Conservation (phyloP, 495 filamentous ascomycete genomes). For the Podospora australis region DNA sequence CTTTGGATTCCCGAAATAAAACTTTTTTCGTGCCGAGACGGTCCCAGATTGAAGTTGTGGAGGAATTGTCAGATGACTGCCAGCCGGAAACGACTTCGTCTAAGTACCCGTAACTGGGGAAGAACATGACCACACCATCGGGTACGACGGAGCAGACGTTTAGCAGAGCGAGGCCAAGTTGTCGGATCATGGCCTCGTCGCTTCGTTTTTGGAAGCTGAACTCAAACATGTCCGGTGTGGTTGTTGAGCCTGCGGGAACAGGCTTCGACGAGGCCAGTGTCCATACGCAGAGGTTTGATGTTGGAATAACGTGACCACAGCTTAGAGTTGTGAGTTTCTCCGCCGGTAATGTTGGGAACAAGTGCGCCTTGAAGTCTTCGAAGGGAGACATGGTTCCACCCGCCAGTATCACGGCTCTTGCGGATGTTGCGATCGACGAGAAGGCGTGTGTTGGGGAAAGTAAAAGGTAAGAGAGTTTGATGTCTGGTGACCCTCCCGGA, state of each 20-base stretch:
- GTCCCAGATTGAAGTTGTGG: conserved; percentile 41
- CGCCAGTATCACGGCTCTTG: conserved; percentile 82
- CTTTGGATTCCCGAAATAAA: conserved; percentile 62
- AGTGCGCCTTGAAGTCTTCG: conserved; percentile 74
- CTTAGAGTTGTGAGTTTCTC: conserved; percentile 71
- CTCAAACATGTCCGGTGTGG: conserved; percentile 60
- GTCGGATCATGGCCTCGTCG: conserved; percentile 54
- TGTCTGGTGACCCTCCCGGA: conserved; percentile 29
- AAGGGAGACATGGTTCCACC: conserved; percentile 98
- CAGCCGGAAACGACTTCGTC: conserved; percentile 63
- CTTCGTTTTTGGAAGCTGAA: conserved; percentile 79
- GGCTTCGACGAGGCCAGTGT: conserved; percentile 37
- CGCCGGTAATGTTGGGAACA: conserved; percentile 69
- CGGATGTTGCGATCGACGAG: conserved; percentile 76
- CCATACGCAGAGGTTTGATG: conserved; percentile 70
- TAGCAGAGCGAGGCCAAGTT: conserved; percentile 66
- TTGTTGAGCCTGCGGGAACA: conserved; percentile 10
- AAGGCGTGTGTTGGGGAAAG: conserved; percentile 94
- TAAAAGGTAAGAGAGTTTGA: conserved; percentile 76
- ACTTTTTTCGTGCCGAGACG: conserved; percentile 55
- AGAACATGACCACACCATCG: conserved; percentile 93
- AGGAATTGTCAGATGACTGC: conserved; percentile 36
- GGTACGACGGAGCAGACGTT: conserved; percentile 68
- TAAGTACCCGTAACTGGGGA: conserved; percentile 89
- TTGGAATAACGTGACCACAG: conserved; percentile 90